phyloP scores from a whole-genome alignment of 257 asterid genomes.

The Nicotiana tomentosiformis region DNA sequence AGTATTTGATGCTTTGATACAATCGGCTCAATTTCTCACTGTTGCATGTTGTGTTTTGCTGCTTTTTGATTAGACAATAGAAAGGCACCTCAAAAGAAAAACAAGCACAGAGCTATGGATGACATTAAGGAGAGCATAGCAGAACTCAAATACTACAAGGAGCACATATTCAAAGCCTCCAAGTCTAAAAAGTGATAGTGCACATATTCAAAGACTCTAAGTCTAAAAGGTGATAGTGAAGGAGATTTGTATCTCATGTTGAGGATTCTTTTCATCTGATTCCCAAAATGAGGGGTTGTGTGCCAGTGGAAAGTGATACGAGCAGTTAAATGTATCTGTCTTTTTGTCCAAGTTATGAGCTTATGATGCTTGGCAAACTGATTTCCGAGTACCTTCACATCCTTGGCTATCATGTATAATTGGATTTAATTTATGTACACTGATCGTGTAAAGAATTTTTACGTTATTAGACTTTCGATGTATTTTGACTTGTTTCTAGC shows the following conservation, averaged over 20 bases:
- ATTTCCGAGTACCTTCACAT: background rate
- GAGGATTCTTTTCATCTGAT: background rate
- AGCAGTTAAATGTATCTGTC: background rate
- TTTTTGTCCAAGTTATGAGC: background rate
- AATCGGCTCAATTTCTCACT: too few relatives aligned
- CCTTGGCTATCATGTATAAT: background rate
- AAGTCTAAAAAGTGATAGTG: constrained; percentile 36
- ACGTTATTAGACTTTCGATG: too few relatives aligned
- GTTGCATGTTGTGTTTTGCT: background rate
- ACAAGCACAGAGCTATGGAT: constrained; percentile 87
- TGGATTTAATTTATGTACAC: background rate
- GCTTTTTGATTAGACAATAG: constrained; percentile 37
- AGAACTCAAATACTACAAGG: constrained; percentile 74
- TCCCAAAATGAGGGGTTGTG: background rate
- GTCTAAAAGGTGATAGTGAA: constrained; percentile 32
- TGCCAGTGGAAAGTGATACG: constrained; percentile 2
- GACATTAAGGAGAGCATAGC: constrained; percentile 91
- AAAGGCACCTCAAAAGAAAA: constrained; percentile 76
- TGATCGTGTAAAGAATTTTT: too few relatives aligned
- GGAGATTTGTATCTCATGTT: background rate
- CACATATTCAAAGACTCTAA: constrained; percentile 56
- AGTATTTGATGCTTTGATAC: too few relatives aligned
- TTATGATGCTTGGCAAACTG: background rate
- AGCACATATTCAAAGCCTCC: constrained; percentile 56
- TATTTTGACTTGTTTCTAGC: too few relatives aligned